Evolutionary conservation across 768 basidiomycete genomes (phyloP).

Genomic region (Crassisporium funariophilum): DNA sequence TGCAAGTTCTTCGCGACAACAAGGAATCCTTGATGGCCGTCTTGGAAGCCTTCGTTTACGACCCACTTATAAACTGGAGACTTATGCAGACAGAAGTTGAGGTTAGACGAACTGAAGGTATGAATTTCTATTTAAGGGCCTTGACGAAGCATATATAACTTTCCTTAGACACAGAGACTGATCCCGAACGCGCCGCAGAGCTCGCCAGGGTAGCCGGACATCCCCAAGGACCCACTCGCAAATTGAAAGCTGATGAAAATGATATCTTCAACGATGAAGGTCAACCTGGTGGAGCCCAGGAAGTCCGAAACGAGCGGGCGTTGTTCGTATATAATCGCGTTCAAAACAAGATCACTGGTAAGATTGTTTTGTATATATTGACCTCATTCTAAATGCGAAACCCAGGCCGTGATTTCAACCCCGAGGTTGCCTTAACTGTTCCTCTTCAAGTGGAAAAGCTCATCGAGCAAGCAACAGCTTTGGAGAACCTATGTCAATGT

Average conservation of each 20-base stretch:
- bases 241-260: slow-evolving; percentile 88
- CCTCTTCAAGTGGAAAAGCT: slow-evolving; percentile 87
- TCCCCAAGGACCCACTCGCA: slow-evolving; percentile 79
- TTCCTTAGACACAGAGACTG: slow-evolving; percentile 39
- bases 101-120: slow-evolving; percentile 68
- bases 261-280: slow-evolving; percentile 82
- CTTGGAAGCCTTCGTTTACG: slow-evolving; percentile 97
- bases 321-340: slow-evolving; percentile 93
- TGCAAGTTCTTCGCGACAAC: slow-evolving; percentile 94
- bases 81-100: slow-evolving; percentile 86
- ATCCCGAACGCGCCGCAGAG: slow-evolving; percentile 61
- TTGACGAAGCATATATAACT: slow-evolving; percentile 7
- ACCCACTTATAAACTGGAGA: slow-evolving; percentile 97
- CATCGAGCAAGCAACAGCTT: slow-evolving; percentile 88
- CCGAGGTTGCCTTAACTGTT: slow-evolving; percentile 73
- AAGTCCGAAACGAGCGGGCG: slow-evolving; percentile 90
- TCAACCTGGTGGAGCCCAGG: slow-evolving; percentile 69
- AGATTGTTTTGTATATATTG: slow-evolving; percentile 14
- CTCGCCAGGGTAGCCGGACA: slow-evolving; percentile 68
- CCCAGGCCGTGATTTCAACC: slow-evolving; percentile 91
- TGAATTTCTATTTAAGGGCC: slow-evolving; percentile 10
- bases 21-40: slow-evolving; percentile 99
- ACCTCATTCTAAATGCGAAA: not conserved
- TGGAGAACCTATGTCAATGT: slow-evolving; percentile 96
- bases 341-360: slow-evolving; percentile 91